Percentiles rank a stretch among this genome's conserved stretches.
Evolutionary conservation across 768 basidiomycete species (phyloP).

Genomic region (Thelephora aurantiotincta): DNA sequence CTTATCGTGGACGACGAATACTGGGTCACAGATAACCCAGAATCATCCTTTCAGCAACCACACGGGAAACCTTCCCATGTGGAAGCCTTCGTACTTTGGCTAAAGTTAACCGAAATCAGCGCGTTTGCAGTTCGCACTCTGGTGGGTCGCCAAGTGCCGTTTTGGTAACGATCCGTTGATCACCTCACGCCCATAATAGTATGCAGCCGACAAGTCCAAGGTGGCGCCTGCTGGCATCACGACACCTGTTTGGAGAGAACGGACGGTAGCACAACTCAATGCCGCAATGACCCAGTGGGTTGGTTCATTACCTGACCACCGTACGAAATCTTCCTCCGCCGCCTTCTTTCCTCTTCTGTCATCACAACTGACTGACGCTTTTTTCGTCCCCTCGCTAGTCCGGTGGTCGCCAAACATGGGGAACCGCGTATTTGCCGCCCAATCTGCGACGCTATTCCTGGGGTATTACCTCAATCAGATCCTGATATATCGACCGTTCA

Average conservation of each 20-base stretch:
- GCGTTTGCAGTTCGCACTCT: constrained; percentile 30
- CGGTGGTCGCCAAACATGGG: constrained; percentile 28
- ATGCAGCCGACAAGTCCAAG: constrained; percentile 23
- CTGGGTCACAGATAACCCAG: constrained; percentile 29
- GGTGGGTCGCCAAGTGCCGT: constrained; percentile 15
- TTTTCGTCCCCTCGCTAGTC: constrained; percentile 12
- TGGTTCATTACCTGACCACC: constrained; percentile 15
- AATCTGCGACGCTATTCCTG: constrained; percentile 27
- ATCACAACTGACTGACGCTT: background rate
- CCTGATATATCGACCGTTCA: constrained; percentile 65
- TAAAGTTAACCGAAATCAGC: constrained; percentile 32
- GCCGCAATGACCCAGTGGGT: constrained; percentile 25
- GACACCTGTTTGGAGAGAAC: constrained; percentile 14
- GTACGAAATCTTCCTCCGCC: constrained; percentile 15
- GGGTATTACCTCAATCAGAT: constrained; percentile 53
- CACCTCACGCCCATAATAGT: constrained; percentile 9
- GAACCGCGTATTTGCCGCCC: constrained; percentile 24
- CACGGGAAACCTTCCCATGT: constrained; percentile 24
- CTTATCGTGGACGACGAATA: constrained; percentile 44
- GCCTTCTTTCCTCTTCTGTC: background rate
- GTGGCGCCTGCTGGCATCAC: constrained; percentile 10
- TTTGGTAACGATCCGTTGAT: background rate
- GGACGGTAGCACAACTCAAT: constrained; percentile 29
- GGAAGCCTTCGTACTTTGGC: constrained; percentile 25
- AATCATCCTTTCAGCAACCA: constrained; percentile 32